Evolutionary conservation across 2,329 filamentous ascomycete species (phyloP), one percentile per base, ranked within the genome.

Genomic region (Aspergillus sp.): DNA sequence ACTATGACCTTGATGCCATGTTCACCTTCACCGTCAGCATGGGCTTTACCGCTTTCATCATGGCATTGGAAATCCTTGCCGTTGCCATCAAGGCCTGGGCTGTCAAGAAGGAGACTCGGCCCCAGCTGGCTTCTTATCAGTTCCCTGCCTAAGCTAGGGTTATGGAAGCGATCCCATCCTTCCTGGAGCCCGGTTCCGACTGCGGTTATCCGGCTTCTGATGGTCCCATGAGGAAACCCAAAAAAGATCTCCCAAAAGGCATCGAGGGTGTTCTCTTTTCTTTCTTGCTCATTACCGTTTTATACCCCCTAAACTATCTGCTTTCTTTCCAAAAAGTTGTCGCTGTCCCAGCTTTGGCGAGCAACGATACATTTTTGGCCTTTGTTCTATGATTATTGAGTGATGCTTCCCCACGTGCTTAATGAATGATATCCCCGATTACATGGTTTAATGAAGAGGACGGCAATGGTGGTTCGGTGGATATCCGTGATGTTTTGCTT

Each of bases 71-170:
- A 49, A 81, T 95, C 17, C 65, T 91, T 23, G 76, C 88, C 10
- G 83, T 97, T 54, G 88, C 91, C 21, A 74, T 96, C 67, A 97
- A 96, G 73, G 92, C 91, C 21, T 96, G 91, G 91, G 91, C 90
- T 4, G 72, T 83, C 14, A 76, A 38, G 34, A 38, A 38, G 53
- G 71, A 78, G 52, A 58, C 62, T 41, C 62, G 63, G 17, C 58
- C 67, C 4, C 61, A 62, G 49, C 58, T 67, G n/a, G 58, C 60
- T 41, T 53, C 59, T 13, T 71, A 63, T 58, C 64, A 58, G 13
- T 71, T 71, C 50, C 60, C 67, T 11, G 56, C 59, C 25, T 58
- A 46, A 45, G 11, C 45, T 2, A 9, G 14, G 17, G 14, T 43
- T 3, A 21, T 23, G 40, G 17, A 43, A 6, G n/a, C n/a, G 36